Evolutionary conservation across 495 filamentous ascomycete genomes (phyloP), one percentile per base, ranked within the genome.

Genomic region (Aspergillus panamensis): DNA sequence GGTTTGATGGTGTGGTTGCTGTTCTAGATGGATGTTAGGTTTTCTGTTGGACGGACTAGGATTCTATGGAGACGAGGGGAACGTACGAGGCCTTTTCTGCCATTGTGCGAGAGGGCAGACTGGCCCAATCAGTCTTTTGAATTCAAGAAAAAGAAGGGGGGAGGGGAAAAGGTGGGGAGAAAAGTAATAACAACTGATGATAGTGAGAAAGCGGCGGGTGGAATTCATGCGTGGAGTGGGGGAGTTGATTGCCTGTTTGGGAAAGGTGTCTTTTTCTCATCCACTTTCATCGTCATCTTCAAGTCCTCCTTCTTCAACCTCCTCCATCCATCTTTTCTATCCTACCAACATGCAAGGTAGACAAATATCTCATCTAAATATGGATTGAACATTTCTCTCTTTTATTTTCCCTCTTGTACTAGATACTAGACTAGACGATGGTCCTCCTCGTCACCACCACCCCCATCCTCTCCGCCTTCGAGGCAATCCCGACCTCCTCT

Each of bases 361-460:
- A 6, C 42, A 1, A 45, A 6, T 45, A 45, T 45, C 17, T 1
- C 17, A 17, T 5, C 25, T 19, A 33, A 25, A 21, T 21, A 51
- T 52, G 56, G 29, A 53, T 6, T 40, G 14, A 40, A 20, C 2
- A 45, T 9, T 10, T 10, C 16, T 0, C 42, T 20, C n/a, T 45
- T 9, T 21, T n/a, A n/a, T 3, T 45, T 21, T 10, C 17, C 2
- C 33, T 9, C 30, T 35, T 40, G 12, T 19, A n/a, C 30, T 14
- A 17, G 17, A 32, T 30, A 8, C n/a, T n/a, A n/a, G n/a, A n/a
- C n/a, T n/a, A n/a, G n/a, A 60, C 2, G 37, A 96, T 96, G 92
- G 90, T 95, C 21, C 78, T 85, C 44, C 84, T 96, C 43, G 84
- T 83, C 37, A 86, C 89, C 68, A 96, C 91, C 0, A 62, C 81